A percentile compares a stretch with the other conserved stretches of the same genome.
These are phyloP conservation scores for Parachlorella kessleri DNA, from an alignment of 139 green algal species.

Conservation along the genomic window DNA sequence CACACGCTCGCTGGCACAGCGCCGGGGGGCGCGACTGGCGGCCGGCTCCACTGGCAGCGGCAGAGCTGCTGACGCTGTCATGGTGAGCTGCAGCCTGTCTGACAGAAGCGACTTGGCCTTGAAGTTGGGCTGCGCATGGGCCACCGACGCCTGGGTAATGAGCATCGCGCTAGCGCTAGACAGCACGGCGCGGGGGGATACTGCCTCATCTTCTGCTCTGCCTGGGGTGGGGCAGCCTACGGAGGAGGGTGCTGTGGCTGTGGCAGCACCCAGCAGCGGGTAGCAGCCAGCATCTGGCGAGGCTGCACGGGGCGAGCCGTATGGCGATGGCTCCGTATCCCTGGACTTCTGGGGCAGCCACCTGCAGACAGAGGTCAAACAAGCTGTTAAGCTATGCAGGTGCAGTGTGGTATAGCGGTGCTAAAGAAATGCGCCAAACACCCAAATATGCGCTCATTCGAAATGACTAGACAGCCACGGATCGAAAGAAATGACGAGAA, in stretches of 20 bases:
- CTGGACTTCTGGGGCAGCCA: conserved; percentile 40
- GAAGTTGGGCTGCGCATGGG: not conserved
- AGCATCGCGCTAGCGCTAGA: conserved; percentile 4
- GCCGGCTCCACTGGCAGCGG: no score
- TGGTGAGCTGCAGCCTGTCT: conserved; percentile 3
- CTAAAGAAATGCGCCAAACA: no score
- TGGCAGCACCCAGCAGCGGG: not conserved
- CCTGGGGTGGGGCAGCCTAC: conserved; percentile 9
- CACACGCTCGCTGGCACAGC: not conserved
- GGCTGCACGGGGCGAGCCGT: conserved; percentile 15
- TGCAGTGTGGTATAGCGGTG: no score
- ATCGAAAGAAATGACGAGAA: no score
- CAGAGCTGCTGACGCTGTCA: not conserved
- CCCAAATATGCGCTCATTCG: no score
- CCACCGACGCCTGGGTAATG: not conserved
- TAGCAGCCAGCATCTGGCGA: conserved; percentile 2
- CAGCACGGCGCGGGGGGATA: conserved; percentile 34
- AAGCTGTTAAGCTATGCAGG: no score
- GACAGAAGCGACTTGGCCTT: conserved; percentile 23
- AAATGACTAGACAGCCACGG: no score
- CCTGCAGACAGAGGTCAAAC: conserved; percentile 1
- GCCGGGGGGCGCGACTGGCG: not conserved
- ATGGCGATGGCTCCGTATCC: conserved; percentile 33
- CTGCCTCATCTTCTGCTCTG: conserved; percentile 5
- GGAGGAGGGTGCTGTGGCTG: conserved; percentile 8